Base-by-base conservation (phyloP, 2,329 filamentous ascomycete genomes). In the Diplodia mutila region DNA sequence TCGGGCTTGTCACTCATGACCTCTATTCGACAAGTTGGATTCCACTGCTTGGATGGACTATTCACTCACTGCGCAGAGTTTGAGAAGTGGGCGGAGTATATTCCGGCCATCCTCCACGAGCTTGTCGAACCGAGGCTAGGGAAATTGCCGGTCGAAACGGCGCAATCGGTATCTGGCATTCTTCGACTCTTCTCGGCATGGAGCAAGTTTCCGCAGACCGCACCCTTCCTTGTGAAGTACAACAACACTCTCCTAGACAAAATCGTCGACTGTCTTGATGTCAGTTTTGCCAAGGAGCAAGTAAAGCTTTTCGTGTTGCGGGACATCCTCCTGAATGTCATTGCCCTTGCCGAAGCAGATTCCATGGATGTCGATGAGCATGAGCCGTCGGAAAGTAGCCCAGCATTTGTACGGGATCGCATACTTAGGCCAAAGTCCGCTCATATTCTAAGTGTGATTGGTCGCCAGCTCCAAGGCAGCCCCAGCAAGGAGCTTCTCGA, bases 101-200 rank as follows among this genome's bases (percentile, higher is more conserved):
- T 91, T 46, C 84, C 86, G 9, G 79, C 86, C 0, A 89, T 98
- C 63, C 87, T 95, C 65, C 82, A 86, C 32, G 90, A 97, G 74
- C 82, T 96, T 29, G 85, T 99, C 54, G 88, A 87, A 63, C 92
- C 92, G 21, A 87, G 93, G 71, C 82, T 98, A 21, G 86, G 90
- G 2, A 92, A 91, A 67, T 87, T 99, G 65, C 88, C 93, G 0
- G 84, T 87, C 5, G 95, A 99, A 80, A 97, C 92, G 52, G 91
- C 93, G 0, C 94, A 99, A 75, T 92, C 93, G 16, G 84, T 97
- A 8, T 98, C 95, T 2, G 91, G 90, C 18, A 86, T 93, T 49
- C 85, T 97, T 69, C 89, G 90, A 70, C 83, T 99, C 5, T 88
- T 99, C 70, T 89, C 88, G 3, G 91, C 91, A 1, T 97, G 94